Evolutionary conservation across 202 grass and related monocot species (phyloP).

Genomic region (Thinopyrum obtusiflorum): DNA sequence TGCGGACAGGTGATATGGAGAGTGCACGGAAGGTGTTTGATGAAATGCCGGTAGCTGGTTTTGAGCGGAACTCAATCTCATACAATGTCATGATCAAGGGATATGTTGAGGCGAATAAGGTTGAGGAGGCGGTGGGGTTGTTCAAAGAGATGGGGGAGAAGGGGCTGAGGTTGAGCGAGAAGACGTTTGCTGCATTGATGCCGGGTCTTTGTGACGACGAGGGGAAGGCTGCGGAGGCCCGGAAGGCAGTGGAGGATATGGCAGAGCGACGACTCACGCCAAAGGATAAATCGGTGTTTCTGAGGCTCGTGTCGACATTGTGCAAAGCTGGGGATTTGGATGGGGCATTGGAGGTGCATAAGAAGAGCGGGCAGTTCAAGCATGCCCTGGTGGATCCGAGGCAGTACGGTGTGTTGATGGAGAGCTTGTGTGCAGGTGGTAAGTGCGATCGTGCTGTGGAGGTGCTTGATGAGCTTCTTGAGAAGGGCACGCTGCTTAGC

Average conservation of each 20-base stretch:
- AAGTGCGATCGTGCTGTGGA: conserved; percentile 58
- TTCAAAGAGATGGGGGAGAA: conserved; percentile 77
- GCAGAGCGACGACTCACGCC: conserved; percentile 62
- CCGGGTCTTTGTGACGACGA: conserved; percentile 77
- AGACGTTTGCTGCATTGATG: conserved; percentile 86
- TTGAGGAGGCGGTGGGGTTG: conserved; percentile 57
- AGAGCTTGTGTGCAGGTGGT: conserved; percentile 61
- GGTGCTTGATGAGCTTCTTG: conserved; percentile 80
- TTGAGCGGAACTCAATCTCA: conserved; percentile 54
- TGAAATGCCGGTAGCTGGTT: conserved; percentile 51
- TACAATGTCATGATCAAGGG: conserved; percentile 97
- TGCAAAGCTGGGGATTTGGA: conserved; percentile 74
- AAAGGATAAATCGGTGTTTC: conserved; percentile 79
- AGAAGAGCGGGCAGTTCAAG: conserved; percentile 68
- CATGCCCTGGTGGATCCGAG: conserved; percentile 52
- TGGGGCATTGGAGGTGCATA: conserved; percentile 78
- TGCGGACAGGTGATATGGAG: conserved; percentile 60
- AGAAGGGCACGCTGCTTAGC: conserved; percentile 63
- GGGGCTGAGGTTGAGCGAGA: conserved; percentile 74
- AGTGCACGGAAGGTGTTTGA: conserved; percentile 73
- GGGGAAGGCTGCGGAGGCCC: conserved; percentile 51
- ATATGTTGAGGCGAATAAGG: conserved; percentile 48
- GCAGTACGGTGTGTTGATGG: conserved; percentile 77
- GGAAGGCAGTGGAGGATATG: conserved; percentile 67
- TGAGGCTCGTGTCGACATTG: conserved; percentile 62